Conservation (phyloP, 108 stramenopile genomes). For the Asterionellopsis glacialis region DNA sequence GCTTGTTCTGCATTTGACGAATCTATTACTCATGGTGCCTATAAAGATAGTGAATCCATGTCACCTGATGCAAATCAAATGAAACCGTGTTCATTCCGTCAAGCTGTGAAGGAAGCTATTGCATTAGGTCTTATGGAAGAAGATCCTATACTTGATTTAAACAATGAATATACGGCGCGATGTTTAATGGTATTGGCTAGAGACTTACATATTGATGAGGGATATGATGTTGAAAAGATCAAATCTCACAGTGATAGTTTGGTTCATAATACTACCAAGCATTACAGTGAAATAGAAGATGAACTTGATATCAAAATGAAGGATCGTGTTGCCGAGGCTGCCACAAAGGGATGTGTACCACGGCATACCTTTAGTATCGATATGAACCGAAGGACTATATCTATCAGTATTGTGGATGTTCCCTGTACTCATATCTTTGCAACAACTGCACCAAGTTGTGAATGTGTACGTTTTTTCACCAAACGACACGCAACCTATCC, state of each 20-base stretch:
- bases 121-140: constrained; percentile 56
- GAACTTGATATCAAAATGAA: constrained; percentile 11
- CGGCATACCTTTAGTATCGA: constrained; percentile 62
- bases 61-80: constrained; percentile 6
- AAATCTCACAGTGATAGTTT: constrained; percentile 39
- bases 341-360: constrained; percentile 49
- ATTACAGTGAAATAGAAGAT: constrained; percentile 32
- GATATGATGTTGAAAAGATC: constrained; percentile 29
- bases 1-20: constrained; percentile 43
- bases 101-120: constrained; percentile 68
- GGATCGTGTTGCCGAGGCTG: constrained; percentile 42
- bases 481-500: constrained; percentile 54
- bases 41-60: constrained; percentile 28
- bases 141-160: constrained; percentile 53
- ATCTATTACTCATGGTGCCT: constrained; percentile 36
- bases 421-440: constrained; percentile 65
- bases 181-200: constrained; percentile 56
- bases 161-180: constrained; percentile 57
- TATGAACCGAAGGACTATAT: constrained; percentile 26
- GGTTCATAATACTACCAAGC: constrained; percentile 11
- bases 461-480: constrained; percentile 69
- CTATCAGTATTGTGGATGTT: constrained; percentile 59
- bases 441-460: constrained; percentile 56
- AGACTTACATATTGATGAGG: constrained; percentile 50
- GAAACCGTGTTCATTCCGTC: constrained; percentile 46